Base-by-base conservation (phyloP, 148 eudicot species). In the Camellia granthamiana region DNA sequence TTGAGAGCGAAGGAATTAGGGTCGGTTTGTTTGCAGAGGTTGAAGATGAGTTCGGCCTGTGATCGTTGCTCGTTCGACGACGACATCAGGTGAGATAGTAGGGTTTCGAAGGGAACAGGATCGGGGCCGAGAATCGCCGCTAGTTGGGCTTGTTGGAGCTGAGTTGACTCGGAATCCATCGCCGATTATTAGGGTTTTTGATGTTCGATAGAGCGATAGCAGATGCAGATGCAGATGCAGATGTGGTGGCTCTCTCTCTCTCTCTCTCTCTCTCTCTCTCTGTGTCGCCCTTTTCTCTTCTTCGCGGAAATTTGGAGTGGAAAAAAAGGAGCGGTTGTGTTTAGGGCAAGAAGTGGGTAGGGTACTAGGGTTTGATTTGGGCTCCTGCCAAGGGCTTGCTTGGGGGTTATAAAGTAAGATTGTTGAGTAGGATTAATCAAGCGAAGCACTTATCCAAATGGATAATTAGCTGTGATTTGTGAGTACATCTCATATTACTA, bases 21-120 rank as follows among this genome's bases (percentile, higher is more conserved):
- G 76, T 94, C 90, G 75, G 85, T 81, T 47, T 88, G 88, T 73
- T 88, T 90, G 84, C 92, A 86, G 60, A 92, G 89, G 58, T 92
- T 92, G 90, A 91, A 94, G 66, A 89, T 69, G 15, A 79, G 19
- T 72, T 92, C 98, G 5, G 98, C 97, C 74, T 90, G 88, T 1
- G 98, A 89, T 12, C 97, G 91, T 41, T 86, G 92, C 62, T 92
- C 94, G 88, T 94, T 94, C 41, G 89, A 81, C 14, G 97, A 77
- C 0, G 97, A 89, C 98, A 94, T 92, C 7, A 94, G 89, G 21
- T 89, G 89, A 0, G 98, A 91, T 2, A 94, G 89, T 43, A 94
- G 86, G 66, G 94, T 79, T 77, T 94, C 98, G 85, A 94, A 92
- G 88, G 84, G 78, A 5, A 87, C 84, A 44, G 89, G 82, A 85